Evolutionary conservation across 169 alveolate species (phyloP).

Genomic region (Plasmodium vinckei): DNA sequence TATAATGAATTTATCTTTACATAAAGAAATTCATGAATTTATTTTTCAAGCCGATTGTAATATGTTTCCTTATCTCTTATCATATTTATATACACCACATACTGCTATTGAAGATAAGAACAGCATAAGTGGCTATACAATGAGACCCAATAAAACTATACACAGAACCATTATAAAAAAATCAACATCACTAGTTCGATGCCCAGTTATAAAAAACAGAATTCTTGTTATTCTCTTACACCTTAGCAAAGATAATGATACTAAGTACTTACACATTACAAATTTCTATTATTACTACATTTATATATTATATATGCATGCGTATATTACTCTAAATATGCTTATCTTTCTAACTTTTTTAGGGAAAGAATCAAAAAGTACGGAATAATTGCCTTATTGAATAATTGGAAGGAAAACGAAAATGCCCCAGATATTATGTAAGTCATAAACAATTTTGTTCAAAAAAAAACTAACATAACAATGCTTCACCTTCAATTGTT

Average conservation of each 20-base stretch:
- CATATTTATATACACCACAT: conserved; percentile 9
- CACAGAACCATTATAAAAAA: conserved; percentile 20
- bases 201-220: conserved; percentile 22
- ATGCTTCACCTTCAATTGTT: no score
- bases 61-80: conserved; percentile 28
- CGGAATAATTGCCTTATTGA: conserved; percentile 23
- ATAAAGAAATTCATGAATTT: conserved; percentile 16
- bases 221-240: conserved; percentile 16
- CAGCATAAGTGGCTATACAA: no score
- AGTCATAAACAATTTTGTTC: neutral
- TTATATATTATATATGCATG: no score
- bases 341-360: neutral
- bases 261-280: conserved; percentile 1
- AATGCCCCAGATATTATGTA: conserved; percentile 17
- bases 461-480: no score
- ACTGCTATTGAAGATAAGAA: neutral
- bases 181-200: conserved; percentile 8
- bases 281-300: neutral
- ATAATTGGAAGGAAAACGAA: conserved; percentile 24
- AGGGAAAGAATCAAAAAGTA: conserved; percentile 33
- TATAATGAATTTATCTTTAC: conserved; percentile 25
- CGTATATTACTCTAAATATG: neutral
- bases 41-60: conserved; percentile 27
- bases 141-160: neutral
- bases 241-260: neutral